Percentiles rank a stretch among this genome's conserved stretches.
phyloP scores from a whole-genome alignment of 2,329 filamentous ascomycete species.

The Penicillium sp. region DNA sequence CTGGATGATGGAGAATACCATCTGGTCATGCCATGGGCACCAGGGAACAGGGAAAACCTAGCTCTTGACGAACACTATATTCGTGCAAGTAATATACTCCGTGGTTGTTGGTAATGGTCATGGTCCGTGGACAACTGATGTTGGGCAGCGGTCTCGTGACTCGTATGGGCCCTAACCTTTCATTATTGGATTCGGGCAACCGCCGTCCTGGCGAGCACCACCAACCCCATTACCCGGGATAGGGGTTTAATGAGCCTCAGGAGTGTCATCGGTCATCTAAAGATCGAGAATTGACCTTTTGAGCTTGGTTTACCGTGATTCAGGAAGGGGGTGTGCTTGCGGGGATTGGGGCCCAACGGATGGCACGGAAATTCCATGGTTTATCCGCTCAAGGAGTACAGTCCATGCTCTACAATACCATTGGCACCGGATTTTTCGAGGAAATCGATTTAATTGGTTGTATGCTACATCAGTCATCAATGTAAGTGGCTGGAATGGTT shows the following conservation, averaged over 20 bases:
- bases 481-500: too few species aligned
- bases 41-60: background rate
- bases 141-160: background rate
- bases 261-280: background rate
- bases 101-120: background rate
- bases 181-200: background rate
- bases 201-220: background rate
- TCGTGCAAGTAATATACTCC: background rate
- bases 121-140: background rate
- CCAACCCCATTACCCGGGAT: background rate
- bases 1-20: background rate
- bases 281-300: background rate
- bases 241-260: background rate
- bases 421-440: too few species aligned
- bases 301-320: background rate
- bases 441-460: too few species aligned
- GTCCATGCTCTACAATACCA: background rate
- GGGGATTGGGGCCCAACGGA: background rate
- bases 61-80: background rate
- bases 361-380: background rate
- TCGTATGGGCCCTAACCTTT: background rate
- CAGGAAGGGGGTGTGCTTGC: background rate
- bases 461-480: too few species aligned
- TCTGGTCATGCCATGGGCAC: background rate
- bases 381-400: background rate